A percentile compares a stretch with the other conserved stretches of the same genome.
These are phyloP conservation scores for Blastobotrys indianensis DNA, from an alignment of 1,139 yeast genomes.

Conservation along the genomic window DNA sequence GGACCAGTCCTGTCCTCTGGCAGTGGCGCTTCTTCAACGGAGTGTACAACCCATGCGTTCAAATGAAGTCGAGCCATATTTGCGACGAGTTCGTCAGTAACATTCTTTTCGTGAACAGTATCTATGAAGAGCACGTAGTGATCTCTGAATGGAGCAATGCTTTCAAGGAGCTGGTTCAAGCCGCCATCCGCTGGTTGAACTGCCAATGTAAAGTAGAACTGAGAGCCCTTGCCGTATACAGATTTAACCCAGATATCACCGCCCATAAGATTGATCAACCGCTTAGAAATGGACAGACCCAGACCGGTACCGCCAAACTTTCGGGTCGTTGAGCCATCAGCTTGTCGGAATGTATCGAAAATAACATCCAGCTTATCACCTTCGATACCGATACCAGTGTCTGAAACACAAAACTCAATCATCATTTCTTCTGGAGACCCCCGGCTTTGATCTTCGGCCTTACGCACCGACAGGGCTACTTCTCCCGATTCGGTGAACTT, in stretches of 20 bases:
- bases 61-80: slow-evolving; percentile 41
- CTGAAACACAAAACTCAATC: slow-evolving; percentile 79
- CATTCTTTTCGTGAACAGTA: slow-evolving; percentile 52
- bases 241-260: slow-evolving; percentile 86
- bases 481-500: slow-evolving; percentile 79
- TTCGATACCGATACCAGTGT: slow-evolving; percentile 85
- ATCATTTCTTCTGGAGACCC: slow-evolving; percentile 53
- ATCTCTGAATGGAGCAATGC: slow-evolving; percentile 63
- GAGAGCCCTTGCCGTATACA: slow-evolving; percentile 74
- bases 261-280: slow-evolving; percentile 82
- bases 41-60: slow-evolving; percentile 39
- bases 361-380: slow-evolving; percentile 76
- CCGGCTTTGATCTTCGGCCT: slow-evolving; percentile 35
- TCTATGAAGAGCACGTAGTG: slow-evolving; percentile 67
- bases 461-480: slow-evolving; percentile 44
- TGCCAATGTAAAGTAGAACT: slow-evolving; percentile 71
- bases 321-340: slow-evolving; percentile 87
- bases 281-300: slow-evolving; percentile 81
- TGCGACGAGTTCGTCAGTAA: slow-evolving; percentile 47
- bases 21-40: slow-evolving; percentile 39
- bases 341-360: slow-evolving; percentile 86
- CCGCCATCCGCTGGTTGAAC: slow-evolving; percentile 68
- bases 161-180: slow-evolving; percentile 60
- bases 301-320: slow-evolving; percentile 90
- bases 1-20: slow-evolving; percentile 36